Percentiles rank a stretch among this genome's conserved stretches.
Conservation (phyloP, 441 rosid species). For the Euphorbia corollata region DNA sequence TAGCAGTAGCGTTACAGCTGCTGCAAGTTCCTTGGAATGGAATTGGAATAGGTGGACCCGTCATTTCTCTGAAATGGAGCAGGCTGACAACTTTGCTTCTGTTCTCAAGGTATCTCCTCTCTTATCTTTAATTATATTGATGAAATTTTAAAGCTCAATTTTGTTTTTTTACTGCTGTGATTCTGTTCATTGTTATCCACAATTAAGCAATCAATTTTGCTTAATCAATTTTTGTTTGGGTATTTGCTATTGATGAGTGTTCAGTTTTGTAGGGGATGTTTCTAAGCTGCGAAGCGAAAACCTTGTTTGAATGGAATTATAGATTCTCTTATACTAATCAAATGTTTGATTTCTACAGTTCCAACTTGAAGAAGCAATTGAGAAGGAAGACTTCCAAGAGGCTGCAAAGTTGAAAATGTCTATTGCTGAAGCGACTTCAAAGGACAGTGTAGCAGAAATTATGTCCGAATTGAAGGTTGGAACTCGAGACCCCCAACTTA, state of each 20-base stretch:
- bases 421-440: conserved; percentile 57
- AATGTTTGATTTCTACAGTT: conserved; percentile 32
- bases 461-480: conserved; percentile 70
- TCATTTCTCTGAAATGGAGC: conserved; percentile 71
- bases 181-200: background rate
- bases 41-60: conserved; percentile 90
- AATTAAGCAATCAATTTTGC: background rate
- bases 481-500: background rate
- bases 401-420: conserved; percentile 72
- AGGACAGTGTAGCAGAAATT: conserved; percentile 67
- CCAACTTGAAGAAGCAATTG: conserved; percentile 87
- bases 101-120: conserved; percentile 51
- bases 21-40: conserved; percentile 47
- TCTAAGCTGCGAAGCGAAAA: background rate
- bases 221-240: background rate
- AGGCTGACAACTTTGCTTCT: conserved; percentile 67
- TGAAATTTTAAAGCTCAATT: background rate
- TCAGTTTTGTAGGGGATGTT: background rate
- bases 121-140: background rate
- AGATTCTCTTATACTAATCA: conserved; percentile 9
- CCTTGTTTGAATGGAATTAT: conserved; percentile 5
- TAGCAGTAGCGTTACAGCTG: conserved; percentile 3
- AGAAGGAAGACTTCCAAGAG: conserved; percentile 78
- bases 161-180: background rate
- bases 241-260: background rate